These are phyloP conservation scores for Pseudogymnoascus sp. DNA, from an alignment of 2,329 filamentous ascomycete species.

Conservation along the genomic window DNA sequence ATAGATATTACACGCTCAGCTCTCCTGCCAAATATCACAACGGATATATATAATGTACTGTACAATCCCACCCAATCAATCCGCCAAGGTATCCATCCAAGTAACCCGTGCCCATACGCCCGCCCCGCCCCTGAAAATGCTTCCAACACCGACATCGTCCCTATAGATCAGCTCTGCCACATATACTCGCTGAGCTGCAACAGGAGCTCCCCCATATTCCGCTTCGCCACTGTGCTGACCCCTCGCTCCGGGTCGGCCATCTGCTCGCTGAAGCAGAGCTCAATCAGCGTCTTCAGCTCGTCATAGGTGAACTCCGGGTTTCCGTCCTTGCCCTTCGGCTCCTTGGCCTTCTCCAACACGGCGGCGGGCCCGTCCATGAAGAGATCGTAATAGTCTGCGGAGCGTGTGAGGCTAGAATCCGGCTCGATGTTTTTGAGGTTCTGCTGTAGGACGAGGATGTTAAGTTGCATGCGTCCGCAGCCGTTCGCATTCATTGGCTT, in stretches of 20 bases:
- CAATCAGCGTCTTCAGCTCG: conserved; percentile 56
- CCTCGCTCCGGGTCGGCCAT: conserved; percentile 59
- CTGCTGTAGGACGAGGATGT: conserved; percentile 90
- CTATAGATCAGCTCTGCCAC: conserved; percentile 42
- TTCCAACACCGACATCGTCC: background rate
- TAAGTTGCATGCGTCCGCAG: conserved; percentile 80
- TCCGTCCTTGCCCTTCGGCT: conserved; percentile 29
- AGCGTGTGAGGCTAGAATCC: conserved; percentile 53
- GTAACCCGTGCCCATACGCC: conserved; percentile 1
- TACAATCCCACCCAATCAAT: background rate
- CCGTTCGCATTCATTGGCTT: conserved; percentile 79
- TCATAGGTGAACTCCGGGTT: conserved; percentile 51
- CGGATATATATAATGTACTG: conserved; percentile 6
- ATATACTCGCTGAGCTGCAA: conserved; percentile 63
- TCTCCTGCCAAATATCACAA: background rate
- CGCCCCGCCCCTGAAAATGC: background rate
- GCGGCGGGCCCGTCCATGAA: conserved; percentile 58
- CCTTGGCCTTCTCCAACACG: conserved; percentile 54
- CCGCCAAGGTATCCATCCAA: background rate
- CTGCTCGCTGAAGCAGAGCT: conserved; percentile 61
- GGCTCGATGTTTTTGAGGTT: conserved; percentile 89
- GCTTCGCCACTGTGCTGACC: conserved; percentile 56
- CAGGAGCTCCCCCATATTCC: conserved; percentile 62
- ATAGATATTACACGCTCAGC: conserved; percentile 2
- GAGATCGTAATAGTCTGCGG: conserved; percentile 60